Percentiles rank a stretch among this genome's conserved stretches.
Conservation (phyloP, 2,329 filamentous ascomycete genomes). For the Penicillium verrucosum region DNA sequence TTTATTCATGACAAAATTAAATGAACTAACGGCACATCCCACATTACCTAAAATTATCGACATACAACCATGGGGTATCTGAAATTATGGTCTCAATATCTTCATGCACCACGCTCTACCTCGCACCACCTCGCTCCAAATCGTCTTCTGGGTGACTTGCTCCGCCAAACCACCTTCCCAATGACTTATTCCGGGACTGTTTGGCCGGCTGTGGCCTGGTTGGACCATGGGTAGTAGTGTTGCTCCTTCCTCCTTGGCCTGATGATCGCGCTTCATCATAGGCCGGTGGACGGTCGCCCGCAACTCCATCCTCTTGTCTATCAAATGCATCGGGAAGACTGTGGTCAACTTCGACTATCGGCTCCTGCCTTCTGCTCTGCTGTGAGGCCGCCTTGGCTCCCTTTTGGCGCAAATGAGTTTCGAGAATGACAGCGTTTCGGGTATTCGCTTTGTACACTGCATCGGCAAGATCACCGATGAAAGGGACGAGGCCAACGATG, state of each 20-base stretch:
- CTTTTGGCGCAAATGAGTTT: conserved; percentile 44
- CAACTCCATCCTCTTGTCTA: conserved; percentile 29
- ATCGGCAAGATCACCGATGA: conserved; percentile 49
- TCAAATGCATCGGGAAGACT: conserved; percentile 42
- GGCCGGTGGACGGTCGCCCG: conserved; percentile 25
- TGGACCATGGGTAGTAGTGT: conserved; percentile 8
- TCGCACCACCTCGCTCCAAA: conserved; percentile 25
- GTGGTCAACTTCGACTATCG: conserved; percentile 28
- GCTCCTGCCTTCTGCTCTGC: conserved; percentile 23
- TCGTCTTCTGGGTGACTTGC: conserved; percentile 27
- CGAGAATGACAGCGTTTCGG: conserved; percentile 45
- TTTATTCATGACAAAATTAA: conserved; percentile 11
- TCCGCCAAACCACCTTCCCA: conserved; percentile 32
- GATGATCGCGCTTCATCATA: conserved; percentile 19
- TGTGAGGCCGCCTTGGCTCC: conserved; percentile 33
- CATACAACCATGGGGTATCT: conserved; percentile 11
- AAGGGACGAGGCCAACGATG: conserved; percentile 50
- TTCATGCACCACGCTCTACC: conserved; percentile 8
- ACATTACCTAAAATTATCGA: neutral
- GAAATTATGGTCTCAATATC: conserved; percentile 1
- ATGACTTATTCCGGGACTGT: conserved; percentile 21
- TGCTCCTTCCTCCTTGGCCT: conserved; percentile 11
- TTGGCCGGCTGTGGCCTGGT: conserved; percentile 25
- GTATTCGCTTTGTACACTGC: conserved; percentile 50
- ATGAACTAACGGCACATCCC: conserved; percentile 4